Evolutionary conservation across 1,139 yeast species (phyloP), one percentile per base, ranked within the genome.

Genomic region (Pichia sp.): DNA sequence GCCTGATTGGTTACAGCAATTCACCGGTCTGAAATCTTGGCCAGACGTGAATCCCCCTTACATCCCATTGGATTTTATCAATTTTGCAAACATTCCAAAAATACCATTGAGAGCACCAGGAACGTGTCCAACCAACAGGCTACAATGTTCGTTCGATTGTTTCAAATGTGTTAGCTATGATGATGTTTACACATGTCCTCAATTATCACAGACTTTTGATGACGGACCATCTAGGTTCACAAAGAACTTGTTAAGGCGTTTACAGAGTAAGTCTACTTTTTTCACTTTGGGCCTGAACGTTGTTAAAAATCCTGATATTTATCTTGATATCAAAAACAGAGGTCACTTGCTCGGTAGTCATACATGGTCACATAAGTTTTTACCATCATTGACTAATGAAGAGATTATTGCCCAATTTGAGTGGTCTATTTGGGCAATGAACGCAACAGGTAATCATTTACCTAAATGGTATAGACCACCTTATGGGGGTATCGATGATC

Each of bases 401-500:
- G 80, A 89, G 59, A 81, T 92, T 24, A 83, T 87, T 57, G 96
- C 97, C 0, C 97, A 92, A 68, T 73, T 92, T 49, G 85, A 92
- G 71, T 92, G 98, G 99, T 86, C 95, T 1, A 83, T 91, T 42
- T 92, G 98, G 98, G 97, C 97, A 6, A 89, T 91, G 95, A 91
- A 93, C 71, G 97, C 97, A 2, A 91, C 98, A 0, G 87, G 90
- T 0, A 77, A 84, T 27, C 93, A 91, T 64, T 69, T 88, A n/a
- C 98, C 98, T 14, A 85, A 86, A 64, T 93, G 93, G 87, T 92
- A 88, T 69, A 77, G 99, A 59, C 99, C 99, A 0, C 99, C 99
- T 0, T 92, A 89, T 69, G 98, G 98, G 0, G 97, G 96, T 0
- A 77, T 88, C 48, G 99, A 92, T 71, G 85, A 90, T 67, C 75